These are phyloP conservation scores for Botryobasidium botryosum DNA, from an alignment of 768 basidiomycete species.

Conservation along the genomic window DNA sequence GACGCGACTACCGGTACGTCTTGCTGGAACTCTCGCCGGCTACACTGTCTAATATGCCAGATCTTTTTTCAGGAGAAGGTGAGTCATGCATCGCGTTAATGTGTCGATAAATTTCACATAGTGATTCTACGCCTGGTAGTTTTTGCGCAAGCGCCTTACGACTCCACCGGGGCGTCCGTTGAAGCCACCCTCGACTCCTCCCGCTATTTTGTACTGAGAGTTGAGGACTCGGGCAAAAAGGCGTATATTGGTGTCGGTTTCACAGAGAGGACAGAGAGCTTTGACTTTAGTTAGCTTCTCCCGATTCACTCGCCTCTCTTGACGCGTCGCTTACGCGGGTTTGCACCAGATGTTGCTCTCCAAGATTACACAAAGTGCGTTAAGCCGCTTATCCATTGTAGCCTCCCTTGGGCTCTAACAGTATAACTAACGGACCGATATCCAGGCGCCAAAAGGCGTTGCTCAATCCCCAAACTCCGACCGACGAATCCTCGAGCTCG, in stretches of 20 bases:
- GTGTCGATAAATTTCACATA: constrained; percentile 1
- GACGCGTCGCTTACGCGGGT: constrained; percentile 1
- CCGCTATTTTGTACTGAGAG: constrained; percentile 82
- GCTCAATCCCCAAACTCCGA: constrained; percentile 34
- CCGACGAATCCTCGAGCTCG: constrained; percentile 23
- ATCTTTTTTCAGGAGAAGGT: constrained; percentile 42
- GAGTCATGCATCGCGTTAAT: constrained; percentile 17
- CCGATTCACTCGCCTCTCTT: constrained; percentile 7
- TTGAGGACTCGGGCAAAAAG: constrained; percentile 74
- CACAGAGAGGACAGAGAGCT: constrained; percentile 60
- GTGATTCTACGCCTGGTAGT: constrained; percentile 29
- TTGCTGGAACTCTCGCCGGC: background rate
- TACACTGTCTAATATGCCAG: background rate
- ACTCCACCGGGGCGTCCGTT: constrained; percentile 61
- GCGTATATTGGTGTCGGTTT: constrained; percentile 94
- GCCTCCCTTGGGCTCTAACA: background rate
- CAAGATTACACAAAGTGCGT: constrained; percentile 72
- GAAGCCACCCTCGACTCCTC: constrained; percentile 93
- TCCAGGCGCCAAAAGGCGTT: constrained; percentile 30
- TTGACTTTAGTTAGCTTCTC: constrained; percentile 65
- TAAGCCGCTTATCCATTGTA: background rate
- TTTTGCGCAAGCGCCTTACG: constrained; percentile 78
- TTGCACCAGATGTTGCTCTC: constrained; percentile 50
- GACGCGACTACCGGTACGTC: constrained; percentile 60
- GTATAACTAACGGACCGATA: background rate